These are phyloP conservation scores for Arthrobotrys iridis DNA, from an alignment of 2,329 filamentous ascomycete genomes.

Conservation along the genomic window DNA sequence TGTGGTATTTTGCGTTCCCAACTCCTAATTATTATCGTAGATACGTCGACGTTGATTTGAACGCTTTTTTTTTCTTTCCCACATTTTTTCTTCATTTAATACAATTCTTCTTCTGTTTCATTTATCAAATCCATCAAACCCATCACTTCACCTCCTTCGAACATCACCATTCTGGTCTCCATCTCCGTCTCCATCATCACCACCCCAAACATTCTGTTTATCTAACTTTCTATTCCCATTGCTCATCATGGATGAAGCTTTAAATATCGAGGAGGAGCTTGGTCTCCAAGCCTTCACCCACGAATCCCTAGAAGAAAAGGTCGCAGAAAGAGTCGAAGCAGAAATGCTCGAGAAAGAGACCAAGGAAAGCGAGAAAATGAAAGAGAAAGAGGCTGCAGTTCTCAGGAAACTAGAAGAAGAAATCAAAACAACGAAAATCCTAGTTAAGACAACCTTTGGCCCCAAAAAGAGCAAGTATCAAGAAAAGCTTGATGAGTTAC, in stretches of 20 bases:
- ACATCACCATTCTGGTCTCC: not conserved
- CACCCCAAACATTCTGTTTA: not conserved
- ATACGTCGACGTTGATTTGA: not conserved
- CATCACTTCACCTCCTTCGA: too few relatives aligned
- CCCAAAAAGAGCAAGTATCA: constrained; percentile 59
- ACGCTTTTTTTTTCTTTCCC: not conserved
- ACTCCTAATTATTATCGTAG: not conserved
- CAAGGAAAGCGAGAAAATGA: constrained; percentile 23
- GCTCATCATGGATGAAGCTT: constrained; percentile 31
- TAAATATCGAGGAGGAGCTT: constrained; percentile 44
- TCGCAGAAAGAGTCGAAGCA: constrained; percentile 38
- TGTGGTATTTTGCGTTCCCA: constrained; percentile 17
- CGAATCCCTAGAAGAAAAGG: constrained; percentile 38
- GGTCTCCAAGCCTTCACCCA: constrained; percentile 49
- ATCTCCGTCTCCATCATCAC: not conserved
- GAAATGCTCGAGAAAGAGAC: constrained; percentile 38
- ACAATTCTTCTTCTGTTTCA: not conserved
- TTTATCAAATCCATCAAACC: too few relatives aligned
- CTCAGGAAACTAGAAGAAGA: constrained; percentile 28
- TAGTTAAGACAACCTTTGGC: constrained; percentile 28
- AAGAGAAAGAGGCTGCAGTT: constrained; percentile 30
- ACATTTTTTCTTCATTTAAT: not conserved
- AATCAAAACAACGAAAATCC: not conserved
- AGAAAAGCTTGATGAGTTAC: constrained; percentile 73
- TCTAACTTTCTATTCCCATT: not conserved